Percentiles rank a stretch among this genome's conserved stretches.
Evolutionary conservation across 371 early-diverging fungal species (phyloP).

Genomic region (Umbelopsis sp.): DNA sequence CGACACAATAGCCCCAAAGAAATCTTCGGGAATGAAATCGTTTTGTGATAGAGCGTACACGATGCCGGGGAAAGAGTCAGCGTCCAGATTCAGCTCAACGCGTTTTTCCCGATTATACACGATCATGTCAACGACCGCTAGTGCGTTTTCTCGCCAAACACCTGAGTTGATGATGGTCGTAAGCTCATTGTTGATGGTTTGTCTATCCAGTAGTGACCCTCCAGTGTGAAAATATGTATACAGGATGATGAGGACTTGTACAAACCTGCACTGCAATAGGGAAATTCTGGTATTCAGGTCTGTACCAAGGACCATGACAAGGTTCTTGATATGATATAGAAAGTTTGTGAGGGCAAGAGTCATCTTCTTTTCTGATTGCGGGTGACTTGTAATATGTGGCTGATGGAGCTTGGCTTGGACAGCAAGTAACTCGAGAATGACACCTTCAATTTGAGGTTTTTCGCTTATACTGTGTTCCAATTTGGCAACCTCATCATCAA

Average conservation of each 20-base stretch:
- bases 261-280: background rate
- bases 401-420: slow-evolving; percentile 2
- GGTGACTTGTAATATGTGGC: background rate
- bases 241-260: background rate
- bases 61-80: background rate
- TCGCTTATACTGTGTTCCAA: background rate
- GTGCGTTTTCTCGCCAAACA: background rate
- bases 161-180: background rate
- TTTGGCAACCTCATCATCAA: background rate
- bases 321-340: background rate
- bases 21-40: too few species aligned
- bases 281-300: background rate
- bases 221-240: background rate
- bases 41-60: background rate
- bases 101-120: background rate
- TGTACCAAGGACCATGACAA: background rate
- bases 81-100: background rate
- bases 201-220: background rate
- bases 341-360: background rate
- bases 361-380: background rate
- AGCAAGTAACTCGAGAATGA: background rate
- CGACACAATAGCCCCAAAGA: too few species aligned
- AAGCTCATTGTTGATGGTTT: background rate
- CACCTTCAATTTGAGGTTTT: background rate
- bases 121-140: background rate